Conservation (phyloP, 2,329 filamentous ascomycete species). For the Didymella lethalis region DNA sequence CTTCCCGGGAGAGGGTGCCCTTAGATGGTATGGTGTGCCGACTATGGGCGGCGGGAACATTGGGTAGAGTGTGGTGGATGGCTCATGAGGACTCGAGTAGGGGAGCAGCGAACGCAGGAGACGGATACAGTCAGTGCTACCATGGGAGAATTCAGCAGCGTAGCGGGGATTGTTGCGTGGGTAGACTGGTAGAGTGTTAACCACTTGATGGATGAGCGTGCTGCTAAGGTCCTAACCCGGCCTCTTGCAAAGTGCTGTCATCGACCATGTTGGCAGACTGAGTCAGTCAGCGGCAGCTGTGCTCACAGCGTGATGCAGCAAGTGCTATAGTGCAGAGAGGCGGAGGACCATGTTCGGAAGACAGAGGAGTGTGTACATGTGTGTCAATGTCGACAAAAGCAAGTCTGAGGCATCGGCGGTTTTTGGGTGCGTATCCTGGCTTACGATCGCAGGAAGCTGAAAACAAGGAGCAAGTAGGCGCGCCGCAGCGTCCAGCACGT, state of each 20-base stretch:
- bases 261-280: not conserved
- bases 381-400: too few relatives aligned
- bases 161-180: not conserved
- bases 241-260: not conserved
- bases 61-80: not conserved
- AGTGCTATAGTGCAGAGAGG: not conserved
- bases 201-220: not conserved
- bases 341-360: too few relatives aligned
- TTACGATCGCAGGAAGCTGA: too few relatives aligned
- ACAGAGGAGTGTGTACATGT: too few relatives aligned
- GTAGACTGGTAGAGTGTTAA: not conserved
- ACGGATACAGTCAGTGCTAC: too few relatives aligned
- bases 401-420: too few relatives aligned
- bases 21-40: slow-evolving; percentile 4
- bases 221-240: not conserved
- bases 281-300: not conserved
- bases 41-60: slow-evolving; percentile 5
- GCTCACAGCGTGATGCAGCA: not conserved
- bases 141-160: not conserved
- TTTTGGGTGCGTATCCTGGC: too few relatives aligned
- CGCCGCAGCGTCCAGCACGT: not conserved
- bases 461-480: not conserved
- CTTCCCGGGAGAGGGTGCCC: not conserved
- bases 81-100: not conserved
- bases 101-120: too few relatives aligned